Evolutionary conservation across 1,284 basidiomycete genomes (phyloP), one percentile per base, ranked within the genome.

Genomic region (Chiua sp.): DNA sequence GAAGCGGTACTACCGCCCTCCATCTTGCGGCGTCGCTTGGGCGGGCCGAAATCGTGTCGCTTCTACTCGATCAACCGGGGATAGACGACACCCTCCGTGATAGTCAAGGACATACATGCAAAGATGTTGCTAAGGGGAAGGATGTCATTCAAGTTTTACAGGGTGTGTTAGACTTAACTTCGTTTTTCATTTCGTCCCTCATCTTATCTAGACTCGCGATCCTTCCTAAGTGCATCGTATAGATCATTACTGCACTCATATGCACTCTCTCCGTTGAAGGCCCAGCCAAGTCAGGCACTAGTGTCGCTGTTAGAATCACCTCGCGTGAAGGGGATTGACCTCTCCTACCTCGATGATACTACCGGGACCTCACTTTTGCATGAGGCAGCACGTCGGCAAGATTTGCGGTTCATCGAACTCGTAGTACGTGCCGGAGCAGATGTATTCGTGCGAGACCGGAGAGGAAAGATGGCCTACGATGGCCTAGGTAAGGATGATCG

Each of bases 21-120:
- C 96, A 98, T 73, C 83, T 98, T 12, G 95, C 96, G 0, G 88
- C 92, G 0, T 88, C 90, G 1, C 81, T 96, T 2, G 92, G 92
- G 6, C 82, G 96, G 42, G 77, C 83, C 4, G 96, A 98, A 61
- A 85, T 93, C 12, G 88, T 94, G 20, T 82, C 81, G 59, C 71
- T 94, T 10, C 78, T 95, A 3, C 80, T 96, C 5, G 89, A 91
- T 56, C 91, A 95, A 68, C 87, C 91, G 0, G 82, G 78, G 6
- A 88, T 96, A 54, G 88, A 98, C 71, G 96, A 98, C 68, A 91
- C 90, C 1, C 73, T 91, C 20, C 78, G 85, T 18, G 94, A 98
- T 71, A 74, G 73, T 7, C 81, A 91, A 23, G 91, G 92, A 6
- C 83, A 82, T 66, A 91, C 91, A 0, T 86, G 88, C 42, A 78